Percentiles rank a stretch among this genome's conserved stretches.
Conservation (phyloP, 2,329 filamentous ascomycete genomes). For the Atkinsonella hypoxylon region DNA sequence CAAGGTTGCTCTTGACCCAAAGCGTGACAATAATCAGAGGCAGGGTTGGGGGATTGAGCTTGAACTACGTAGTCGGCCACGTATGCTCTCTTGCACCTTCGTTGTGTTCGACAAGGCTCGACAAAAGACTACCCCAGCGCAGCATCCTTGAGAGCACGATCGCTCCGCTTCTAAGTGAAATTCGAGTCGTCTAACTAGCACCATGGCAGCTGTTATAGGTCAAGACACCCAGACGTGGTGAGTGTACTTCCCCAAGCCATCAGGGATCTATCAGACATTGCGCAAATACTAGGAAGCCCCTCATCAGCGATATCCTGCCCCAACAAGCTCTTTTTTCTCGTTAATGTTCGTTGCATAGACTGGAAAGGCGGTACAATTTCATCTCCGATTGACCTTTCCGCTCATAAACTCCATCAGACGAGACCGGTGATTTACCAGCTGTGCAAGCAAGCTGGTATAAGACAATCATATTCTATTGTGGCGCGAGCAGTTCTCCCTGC, state of each 20-base stretch:
- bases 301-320: constrained; percentile 16
- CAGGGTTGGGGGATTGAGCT: no score
- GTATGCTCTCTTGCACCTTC: no score
- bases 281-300: constrained; percentile 27
- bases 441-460: constrained; percentile 36
- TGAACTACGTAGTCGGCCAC: no score
- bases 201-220: background rate
- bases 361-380: constrained; percentile 48
- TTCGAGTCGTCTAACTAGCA: no score
- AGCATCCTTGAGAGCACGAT: no score
- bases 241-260: constrained; percentile 30
- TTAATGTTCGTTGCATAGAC: constrained; percentile 42
- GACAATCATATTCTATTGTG: constrained; percentile 43
- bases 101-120: no score
- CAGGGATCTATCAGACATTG: constrained; percentile 26
- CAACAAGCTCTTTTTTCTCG: constrained; percentile 29
- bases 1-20: background rate
- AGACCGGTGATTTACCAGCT: constrained; percentile 35
- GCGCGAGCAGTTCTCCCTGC: constrained; percentile 18
- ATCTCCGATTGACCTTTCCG: constrained; percentile 45
- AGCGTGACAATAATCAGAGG: background rate
- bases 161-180: no score
- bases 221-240: constrained; percentile 22
- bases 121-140: no score
- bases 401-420: constrained; percentile 40